These are phyloP conservation scores for Micractinium sp. DNA, from an alignment of 139 green algal species.

Conservation along the genomic window DNA sequence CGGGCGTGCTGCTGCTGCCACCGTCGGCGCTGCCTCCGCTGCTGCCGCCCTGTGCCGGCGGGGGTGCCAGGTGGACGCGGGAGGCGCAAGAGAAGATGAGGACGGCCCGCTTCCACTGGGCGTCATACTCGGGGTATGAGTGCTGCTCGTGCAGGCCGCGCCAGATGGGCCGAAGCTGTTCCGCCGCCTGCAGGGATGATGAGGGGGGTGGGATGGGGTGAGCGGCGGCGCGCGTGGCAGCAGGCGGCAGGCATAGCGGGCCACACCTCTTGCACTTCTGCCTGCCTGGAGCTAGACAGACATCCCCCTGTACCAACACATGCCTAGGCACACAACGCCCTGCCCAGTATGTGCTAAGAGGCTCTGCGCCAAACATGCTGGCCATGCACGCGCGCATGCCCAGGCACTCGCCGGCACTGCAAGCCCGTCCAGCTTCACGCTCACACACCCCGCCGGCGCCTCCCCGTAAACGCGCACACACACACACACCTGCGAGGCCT, in stretches of 20 bases:
- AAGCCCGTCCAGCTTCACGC: background rate
- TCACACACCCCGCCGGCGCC: background rate
- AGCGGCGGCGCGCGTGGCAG: background rate
- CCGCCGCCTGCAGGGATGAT: background rate
- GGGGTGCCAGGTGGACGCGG: conserved; percentile 8
- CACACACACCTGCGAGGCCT: conserved; percentile 26
- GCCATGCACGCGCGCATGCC: background rate
- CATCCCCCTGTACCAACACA: background rate
- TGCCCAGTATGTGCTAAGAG: too few species aligned
- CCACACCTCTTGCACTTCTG: too few species aligned
- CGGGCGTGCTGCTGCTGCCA: background rate
- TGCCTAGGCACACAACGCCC: background rate
- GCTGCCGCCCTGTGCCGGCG: background rate
- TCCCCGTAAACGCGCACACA: background rate
- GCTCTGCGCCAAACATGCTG: too few species aligned
- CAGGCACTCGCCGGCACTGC: background rate
- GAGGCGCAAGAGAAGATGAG: conserved; percentile 19
- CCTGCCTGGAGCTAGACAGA: too few species aligned
- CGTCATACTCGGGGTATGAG: conserved; percentile 47
- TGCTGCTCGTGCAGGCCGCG: conserved; percentile 48
- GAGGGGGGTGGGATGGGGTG: background rate
- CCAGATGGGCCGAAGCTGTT: conserved; percentile 53
- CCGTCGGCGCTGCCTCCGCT: background rate
- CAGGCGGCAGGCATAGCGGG: background rate
- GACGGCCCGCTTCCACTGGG: conserved; percentile 44